Percentiles rank a stretch among this genome's conserved stretches.
phyloP scores from a whole-genome alignment of 2,329 filamentous ascomycete genomes.

The Ophidiomyces ophidiicola region DNA sequence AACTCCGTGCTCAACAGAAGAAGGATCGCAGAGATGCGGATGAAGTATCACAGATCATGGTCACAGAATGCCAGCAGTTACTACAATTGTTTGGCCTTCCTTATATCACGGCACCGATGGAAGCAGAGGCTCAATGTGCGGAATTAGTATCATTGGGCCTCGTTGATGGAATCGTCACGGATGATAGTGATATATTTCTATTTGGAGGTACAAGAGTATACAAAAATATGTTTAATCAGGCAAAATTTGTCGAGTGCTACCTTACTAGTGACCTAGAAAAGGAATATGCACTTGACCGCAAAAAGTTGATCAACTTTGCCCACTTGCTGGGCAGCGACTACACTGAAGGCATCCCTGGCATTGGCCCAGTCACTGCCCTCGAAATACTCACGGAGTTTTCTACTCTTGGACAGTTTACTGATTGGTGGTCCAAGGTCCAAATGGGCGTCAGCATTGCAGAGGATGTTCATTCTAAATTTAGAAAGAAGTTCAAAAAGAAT shows the following conservation, averaged over 20 bases:
- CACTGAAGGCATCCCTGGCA: conserved; percentile 77
- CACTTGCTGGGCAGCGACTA: conserved; percentile 91
- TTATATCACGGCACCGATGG: conserved; percentile 96
- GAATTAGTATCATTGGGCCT: conserved; percentile 75
- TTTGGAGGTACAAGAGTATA: conserved; percentile 95
- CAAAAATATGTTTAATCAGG: conserved; percentile 99
- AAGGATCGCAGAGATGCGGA: conserved; percentile 93
- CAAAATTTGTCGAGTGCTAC: conserved; percentile 97
- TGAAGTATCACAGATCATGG: conserved; percentile 93
- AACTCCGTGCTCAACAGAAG: conserved; percentile 84
- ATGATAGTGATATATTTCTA: conserved; percentile 91
- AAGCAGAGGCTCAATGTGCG: conserved; percentile 95
- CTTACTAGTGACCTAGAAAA: conserved; percentile 70
- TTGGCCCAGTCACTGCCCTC: conserved; percentile 86
- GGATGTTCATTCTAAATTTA: conserved; percentile 53
- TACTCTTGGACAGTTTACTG: conserved; percentile 58
- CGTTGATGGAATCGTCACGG: conserved; percentile 94
- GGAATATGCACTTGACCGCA: conserved; percentile 75
- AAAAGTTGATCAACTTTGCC: conserved; percentile 77
- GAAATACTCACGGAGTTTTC: conserved; percentile 90
- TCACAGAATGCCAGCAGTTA: conserved; percentile 84
- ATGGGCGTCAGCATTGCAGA: conserved; percentile 45
- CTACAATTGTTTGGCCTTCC: conserved; percentile 84
- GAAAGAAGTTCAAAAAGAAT: conserved; percentile 77
- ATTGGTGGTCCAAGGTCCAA: conserved; percentile 81